Evolutionary conservation across 441 rosid genomes (phyloP), one percentile per base, ranked within the genome.

Genomic region (Eutrema salsugineum): DNA sequence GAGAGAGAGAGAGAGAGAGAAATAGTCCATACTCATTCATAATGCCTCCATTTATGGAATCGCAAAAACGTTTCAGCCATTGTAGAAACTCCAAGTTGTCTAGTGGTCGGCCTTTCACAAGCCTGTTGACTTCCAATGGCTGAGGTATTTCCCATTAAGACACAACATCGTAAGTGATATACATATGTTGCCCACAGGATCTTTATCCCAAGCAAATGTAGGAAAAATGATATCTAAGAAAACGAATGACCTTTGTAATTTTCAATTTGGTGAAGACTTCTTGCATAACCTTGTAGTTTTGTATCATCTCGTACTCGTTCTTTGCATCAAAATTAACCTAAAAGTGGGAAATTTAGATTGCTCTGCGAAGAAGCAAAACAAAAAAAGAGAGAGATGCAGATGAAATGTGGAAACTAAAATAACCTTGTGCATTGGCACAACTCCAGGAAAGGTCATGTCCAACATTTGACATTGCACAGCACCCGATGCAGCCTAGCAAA

Each of bases 251-350:
- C 97, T 91, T 93, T 6, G 87, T 93, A 48, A 93, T 86, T 71
- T 89, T 91, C 82, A 93, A 72, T 81, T 93, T 93, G 87, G 87
- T 90, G 81, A 93, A 86, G 16, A 84, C 91, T 16, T 93, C 98
- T 82, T 93, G 98, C 70, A 93, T 82, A 74, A 91, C 87, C 86
- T 93, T 93, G 85, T 93, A 93, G 63, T 93, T 93, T 78, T 93
- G 97, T 74, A 95, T 95, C 91, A 87, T 87, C 66, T 95, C 99
- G 75, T 95, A 95, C 79, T 95, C 98, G 5, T 90, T 80, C 83
- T 89, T 95, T 2, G 97, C 96, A 62, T 91, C 97, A 77, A 92
- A 95, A 78, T 93, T 95, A 62, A 95, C 99, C 99, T 95, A 58
- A 3, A 75, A 57, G 19, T 48, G 44, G 44, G 54, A 68, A 48